A percentile compares a stretch with the other conserved stretches of the same genome.
Conservation (phyloP, 2,329 filamentous ascomycete species). For the Dendryphion nanum region DNA sequence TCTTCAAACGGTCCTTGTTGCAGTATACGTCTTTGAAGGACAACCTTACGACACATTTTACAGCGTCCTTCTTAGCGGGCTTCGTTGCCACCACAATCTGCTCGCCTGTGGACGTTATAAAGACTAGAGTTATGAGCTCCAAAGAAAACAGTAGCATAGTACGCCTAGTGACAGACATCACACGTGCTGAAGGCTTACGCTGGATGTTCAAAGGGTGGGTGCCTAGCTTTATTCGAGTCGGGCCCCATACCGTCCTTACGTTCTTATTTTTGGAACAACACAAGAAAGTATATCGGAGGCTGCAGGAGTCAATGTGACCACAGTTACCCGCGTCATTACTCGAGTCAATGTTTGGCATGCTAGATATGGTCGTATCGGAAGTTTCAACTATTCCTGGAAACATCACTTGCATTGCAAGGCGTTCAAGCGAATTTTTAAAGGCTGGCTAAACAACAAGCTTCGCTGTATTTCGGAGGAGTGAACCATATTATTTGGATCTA, state of each 20-base stretch:
- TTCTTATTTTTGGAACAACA: slow-evolving; percentile 86
- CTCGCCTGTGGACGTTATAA: slow-evolving; percentile 84
- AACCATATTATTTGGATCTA: too few species aligned
- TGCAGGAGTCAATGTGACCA: too few species aligned
- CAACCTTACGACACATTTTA: slow-evolving; percentile 73
- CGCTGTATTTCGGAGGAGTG: too few species aligned
- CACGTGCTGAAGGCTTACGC: slow-evolving; percentile 65
- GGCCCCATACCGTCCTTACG: slow-evolving; percentile 79
- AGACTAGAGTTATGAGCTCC: slow-evolving; percentile 82
- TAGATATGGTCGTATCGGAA: too few species aligned
- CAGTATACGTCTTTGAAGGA: slow-evolving; percentile 64
- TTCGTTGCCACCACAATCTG: slow-evolving; percentile 83
- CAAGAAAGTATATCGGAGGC: slow-evolving; percentile 69
- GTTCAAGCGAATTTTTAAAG: too few species aligned
- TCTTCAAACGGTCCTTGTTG: slow-evolving; percentile 71
- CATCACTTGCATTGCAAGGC: too few species aligned
- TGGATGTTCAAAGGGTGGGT: slow-evolving; percentile 94
- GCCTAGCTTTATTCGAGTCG: slow-evolving; percentile 68
- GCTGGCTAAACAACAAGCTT: too few species aligned
- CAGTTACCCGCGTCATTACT: too few species aligned
- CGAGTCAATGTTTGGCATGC: too few species aligned
- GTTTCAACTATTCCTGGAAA: too few species aligned
- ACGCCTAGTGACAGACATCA: slow-evolving; percentile 64
- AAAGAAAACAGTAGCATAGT: slow-evolving; percentile 55
- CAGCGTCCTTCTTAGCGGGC: slow-evolving; percentile 73